Conservation (phyloP, 257 asterid genomes). For the Solanum habrochaites region DNA sequence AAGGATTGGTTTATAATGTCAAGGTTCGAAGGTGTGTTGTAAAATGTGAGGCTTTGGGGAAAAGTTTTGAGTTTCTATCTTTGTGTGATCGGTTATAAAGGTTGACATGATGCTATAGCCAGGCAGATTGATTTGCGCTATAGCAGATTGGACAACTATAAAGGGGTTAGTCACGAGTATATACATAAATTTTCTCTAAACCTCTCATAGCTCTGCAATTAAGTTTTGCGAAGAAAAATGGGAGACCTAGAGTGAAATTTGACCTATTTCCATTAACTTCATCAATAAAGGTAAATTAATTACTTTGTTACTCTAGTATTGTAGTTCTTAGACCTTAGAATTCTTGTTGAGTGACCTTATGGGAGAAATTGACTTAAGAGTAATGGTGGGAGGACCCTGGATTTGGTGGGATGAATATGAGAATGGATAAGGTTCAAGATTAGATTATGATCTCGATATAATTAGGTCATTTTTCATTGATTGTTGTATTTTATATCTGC, state of each 20-base stretch:
- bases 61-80: not conserved
- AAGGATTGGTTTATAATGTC: not conserved
- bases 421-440: not conserved
- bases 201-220: not conserved
- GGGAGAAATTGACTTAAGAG: not conserved
- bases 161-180: not conserved
- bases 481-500: no score
- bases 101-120: not conserved
- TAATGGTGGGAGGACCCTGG: not conserved
- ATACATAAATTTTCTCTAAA: no score
- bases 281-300: not conserved
- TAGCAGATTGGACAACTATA: not conserved
- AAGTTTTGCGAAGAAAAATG: not conserved
- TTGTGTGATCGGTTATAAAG: no score
- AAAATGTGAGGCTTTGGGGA: no score
- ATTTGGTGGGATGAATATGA: not conserved
- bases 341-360: not conserved
- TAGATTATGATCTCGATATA: not conserved
- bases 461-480: not conserved
- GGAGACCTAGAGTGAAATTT: not conserved
- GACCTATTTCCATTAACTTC: not conserved
- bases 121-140: not conserved
- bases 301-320: not conserved
- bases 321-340: not conserved
- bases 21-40: not conserved